Conservation (phyloP, 1,284 basidiomycete species). For the Pyrrhoderma lamaoense region DNA sequence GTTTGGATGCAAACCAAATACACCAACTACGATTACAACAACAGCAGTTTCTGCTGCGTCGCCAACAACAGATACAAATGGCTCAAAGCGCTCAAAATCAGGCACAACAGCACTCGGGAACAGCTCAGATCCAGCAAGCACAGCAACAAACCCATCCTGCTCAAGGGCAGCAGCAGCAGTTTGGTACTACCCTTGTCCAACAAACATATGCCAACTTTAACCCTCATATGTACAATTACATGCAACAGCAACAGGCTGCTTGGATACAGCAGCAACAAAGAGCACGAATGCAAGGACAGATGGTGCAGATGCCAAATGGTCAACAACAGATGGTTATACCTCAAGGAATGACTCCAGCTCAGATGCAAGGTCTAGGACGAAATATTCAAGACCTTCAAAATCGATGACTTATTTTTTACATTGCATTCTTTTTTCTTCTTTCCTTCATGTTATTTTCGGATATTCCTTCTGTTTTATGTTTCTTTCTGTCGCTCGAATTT, state of each 20-base stretch:
- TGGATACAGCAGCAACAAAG: constrained; percentile 1
- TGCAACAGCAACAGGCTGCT: constrained; percentile 10
- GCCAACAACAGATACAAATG: constrained; percentile 21
- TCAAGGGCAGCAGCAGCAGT: constrained; percentile 11
- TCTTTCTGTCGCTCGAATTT: too few relatives aligned
- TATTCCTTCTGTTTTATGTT: too few relatives aligned
- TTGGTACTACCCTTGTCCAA: constrained; percentile 12
- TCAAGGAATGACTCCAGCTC: constrained; percentile 5
- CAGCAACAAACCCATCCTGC: constrained; percentile 7
- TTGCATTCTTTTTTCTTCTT: background rate
- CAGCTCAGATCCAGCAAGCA: constrained; percentile 2
- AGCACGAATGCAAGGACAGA: background rate
- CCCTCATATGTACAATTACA: constrained; percentile 18
- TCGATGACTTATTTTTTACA: constrained; percentile 2
- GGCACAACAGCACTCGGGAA: constrained; percentile 11
- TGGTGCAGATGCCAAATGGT: constrained; percentile 6
- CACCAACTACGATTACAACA: background rate
- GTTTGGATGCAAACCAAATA: too few relatives aligned
- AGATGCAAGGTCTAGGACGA: constrained; percentile 12
- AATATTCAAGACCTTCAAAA: constrained; percentile 5
- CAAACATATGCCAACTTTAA: constrained; percentile 26
- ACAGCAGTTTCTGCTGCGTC: background rate
- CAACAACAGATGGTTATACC: constrained; percentile 9
- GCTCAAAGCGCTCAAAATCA: constrained; percentile 18
- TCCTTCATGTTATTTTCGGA: background rate